These are phyloP conservation scores for Pyricularia sp. DNA, from an alignment of 2,329 filamentous ascomycete genomes.

Conservation along the genomic window DNA sequence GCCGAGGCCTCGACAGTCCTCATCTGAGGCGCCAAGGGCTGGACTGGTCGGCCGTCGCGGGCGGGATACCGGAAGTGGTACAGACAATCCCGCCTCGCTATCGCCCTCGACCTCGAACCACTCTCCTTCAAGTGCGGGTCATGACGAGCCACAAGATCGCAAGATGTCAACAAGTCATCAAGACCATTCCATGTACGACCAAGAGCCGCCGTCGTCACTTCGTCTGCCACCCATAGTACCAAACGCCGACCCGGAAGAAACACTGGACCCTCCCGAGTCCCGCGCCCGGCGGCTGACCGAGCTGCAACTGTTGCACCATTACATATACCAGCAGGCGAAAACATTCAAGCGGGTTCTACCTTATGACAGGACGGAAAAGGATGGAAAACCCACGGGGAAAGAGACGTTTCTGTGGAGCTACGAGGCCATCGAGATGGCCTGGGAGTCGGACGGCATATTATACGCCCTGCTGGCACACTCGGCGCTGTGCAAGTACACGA, in stretches of 20 bases:
- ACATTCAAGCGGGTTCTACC: slow-evolving; percentile 12
- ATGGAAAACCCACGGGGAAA: neutral
- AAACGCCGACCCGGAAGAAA: slow-evolving; percentile 12
- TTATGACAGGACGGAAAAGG: neutral
- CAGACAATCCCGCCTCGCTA: neutral
- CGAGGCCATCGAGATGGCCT: slow-evolving; percentile 23
- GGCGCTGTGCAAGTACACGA: slow-evolving; percentile 25
- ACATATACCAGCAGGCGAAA: slow-evolving; percentile 19
- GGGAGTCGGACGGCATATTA: slow-evolving; percentile 22
- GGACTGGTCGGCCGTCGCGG: neutral
- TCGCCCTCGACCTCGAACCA: neutral
- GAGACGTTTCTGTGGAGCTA: slow-evolving; percentile 17
- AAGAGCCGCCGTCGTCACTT: neutral
- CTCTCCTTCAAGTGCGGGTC: neutral
- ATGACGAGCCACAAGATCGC: neutral
- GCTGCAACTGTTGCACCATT: slow-evolving; percentile 25
- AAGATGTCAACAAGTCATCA: neutral
- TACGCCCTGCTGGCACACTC: slow-evolving; percentile 25
- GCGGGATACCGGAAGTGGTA: neutral
- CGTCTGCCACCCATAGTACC: neutral
- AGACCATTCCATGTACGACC: neutral
- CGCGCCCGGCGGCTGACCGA: slow-evolving; percentile 26
- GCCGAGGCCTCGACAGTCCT: no score
- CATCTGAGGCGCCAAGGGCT: neutral
- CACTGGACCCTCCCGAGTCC: slow-evolving; percentile 22